Evolutionary conservation across 164 flowering plant species (phyloP).

Genomic region (Amborella trichopoda): DNA sequence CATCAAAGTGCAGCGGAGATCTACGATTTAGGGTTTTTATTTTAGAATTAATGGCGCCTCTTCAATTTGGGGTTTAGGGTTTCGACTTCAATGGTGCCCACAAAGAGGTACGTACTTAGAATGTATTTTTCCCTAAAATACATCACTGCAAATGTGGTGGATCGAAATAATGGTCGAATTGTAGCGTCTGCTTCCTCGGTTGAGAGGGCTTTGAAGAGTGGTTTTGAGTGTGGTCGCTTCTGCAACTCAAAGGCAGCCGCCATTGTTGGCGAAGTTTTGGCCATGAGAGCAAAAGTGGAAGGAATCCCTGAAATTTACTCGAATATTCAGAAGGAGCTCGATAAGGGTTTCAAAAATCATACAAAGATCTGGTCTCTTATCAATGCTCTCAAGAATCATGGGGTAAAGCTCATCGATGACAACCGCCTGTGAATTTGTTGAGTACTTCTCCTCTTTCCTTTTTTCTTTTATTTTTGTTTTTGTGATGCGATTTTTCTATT

Average conservation of each 20-base stretch:
- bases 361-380: conserved; percentile 82
- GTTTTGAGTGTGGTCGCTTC: conserved; percentile 65
- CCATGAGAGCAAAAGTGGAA: conserved; percentile 84
- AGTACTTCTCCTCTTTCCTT: too few species aligned
- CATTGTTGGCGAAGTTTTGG: conserved; percentile 80
- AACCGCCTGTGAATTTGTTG: too few species aligned
- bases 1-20: too few species aligned
- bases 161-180: conserved; percentile 64
- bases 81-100: too few species aligned
- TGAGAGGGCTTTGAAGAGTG: conserved; percentile 62
- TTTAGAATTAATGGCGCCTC: too few species aligned
- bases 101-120: conserved; percentile 66
- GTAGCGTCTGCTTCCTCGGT: conserved; percentile 83
- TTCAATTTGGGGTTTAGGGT: too few species aligned
- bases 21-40: too few species aligned
- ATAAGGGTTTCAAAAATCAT: conserved; percentile 56
- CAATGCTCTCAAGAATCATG: conserved; percentile 67
- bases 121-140: conserved; percentile 76
- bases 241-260: conserved; percentile 92
- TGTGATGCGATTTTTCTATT: too few species aligned
- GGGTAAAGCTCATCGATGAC: conserved; percentile 61
- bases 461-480: too few species aligned
- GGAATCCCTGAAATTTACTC: conserved; percentile 77
- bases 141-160: conserved; percentile 92
- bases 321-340: conserved; percentile 61